Conservation (phyloP, 352 stramenopile species). For the Globisporangium rhizosaccharum region DNA sequence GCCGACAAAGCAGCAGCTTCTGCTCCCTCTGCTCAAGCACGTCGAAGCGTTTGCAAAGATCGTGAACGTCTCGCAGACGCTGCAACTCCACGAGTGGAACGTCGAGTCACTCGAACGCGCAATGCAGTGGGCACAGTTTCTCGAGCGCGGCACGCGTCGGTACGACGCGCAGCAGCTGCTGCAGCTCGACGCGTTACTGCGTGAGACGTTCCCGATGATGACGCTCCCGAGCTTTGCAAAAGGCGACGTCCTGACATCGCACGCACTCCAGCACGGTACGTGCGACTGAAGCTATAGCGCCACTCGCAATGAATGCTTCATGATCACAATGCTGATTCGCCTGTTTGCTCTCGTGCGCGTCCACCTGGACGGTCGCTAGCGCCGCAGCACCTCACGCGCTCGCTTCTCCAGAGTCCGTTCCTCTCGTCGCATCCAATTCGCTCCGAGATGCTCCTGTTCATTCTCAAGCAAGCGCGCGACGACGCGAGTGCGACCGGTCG, state of each 20-base stretch:
- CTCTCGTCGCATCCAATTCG: slow-evolving; percentile 35
- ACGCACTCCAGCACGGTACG: slow-evolving; percentile 12
- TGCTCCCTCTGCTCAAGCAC: slow-evolving; percentile 14
- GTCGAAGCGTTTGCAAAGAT: slow-evolving; percentile 38
- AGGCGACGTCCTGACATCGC: slow-evolving; percentile 4
- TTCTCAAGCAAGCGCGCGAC: slow-evolving; percentile 20
- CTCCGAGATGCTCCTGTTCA: slow-evolving; percentile 28
- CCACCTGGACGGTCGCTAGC: slow-evolving; percentile 4
- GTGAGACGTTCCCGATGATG: slow-evolving; percentile 25
- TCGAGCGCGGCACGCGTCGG: slow-evolving; percentile 22
- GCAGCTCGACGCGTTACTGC: slow-evolving; percentile 20
- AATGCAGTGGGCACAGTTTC: slow-evolving; percentile 31
- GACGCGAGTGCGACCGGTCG: neutral
- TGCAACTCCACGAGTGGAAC: slow-evolving; percentile 47
- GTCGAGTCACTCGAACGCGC: slow-evolving; percentile 35
- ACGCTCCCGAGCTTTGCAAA: slow-evolving; percentile 31
- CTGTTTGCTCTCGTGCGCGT: no score
- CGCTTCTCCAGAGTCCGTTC: slow-evolving; percentile 53
- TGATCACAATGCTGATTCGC: neutral
- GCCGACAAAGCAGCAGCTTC: neutral
- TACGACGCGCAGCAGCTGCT: slow-evolving; percentile 7
- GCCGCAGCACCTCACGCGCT: slow-evolving; percentile 28
- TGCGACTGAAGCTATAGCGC: no score
- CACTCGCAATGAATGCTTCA: neutral
- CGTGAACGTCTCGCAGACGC: slow-evolving; percentile 42